Evolutionary conservation across 495 filamentous ascomycete genomes (phyloP).

Genomic region (Pyrenula massariospora): DNA sequence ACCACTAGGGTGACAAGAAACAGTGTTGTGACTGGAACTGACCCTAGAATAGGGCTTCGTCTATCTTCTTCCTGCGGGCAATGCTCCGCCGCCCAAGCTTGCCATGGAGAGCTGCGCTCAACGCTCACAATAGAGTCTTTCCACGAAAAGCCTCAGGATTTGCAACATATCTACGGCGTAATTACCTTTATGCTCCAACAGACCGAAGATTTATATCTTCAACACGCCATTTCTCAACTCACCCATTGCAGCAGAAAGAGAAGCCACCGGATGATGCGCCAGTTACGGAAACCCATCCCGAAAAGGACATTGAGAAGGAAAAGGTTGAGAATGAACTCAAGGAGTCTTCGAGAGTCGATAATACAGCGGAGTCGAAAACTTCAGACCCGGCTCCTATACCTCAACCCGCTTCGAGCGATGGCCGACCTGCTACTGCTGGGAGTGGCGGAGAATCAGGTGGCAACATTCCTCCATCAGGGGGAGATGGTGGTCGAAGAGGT

Average conservation of each 20-base stretch:
- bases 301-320: slow-evolving; percentile 19
- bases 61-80: neutral
- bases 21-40: too few relatives aligned
- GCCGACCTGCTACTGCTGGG: slow-evolving; percentile 27
- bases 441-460: slow-evolving; percentile 34
- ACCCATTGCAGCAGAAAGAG: slow-evolving; percentile 28
- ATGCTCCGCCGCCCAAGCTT: slow-evolving; percentile 14
- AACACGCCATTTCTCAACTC: slow-evolving; percentile 22
- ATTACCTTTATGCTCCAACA: neutral
- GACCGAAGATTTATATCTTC: neutral
- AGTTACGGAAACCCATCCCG: slow-evolving; percentile 19
- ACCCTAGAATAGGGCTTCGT: too few relatives aligned
- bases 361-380: slow-evolving; percentile 23
- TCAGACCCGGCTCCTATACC: slow-evolving; percentile 33
- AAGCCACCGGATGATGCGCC: slow-evolving; percentile 28
- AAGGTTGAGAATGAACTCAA: slow-evolving; percentile 30
- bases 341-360: slow-evolving; percentile 19
- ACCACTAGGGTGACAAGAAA: too few relatives aligned
- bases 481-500: slow-evolving; percentile 43
- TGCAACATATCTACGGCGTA: neutral
- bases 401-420: slow-evolving; percentile 30
- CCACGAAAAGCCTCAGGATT: neutral
- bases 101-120: slow-evolving; percentile 44
- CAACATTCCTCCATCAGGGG: slow-evolving; percentile 24
- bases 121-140: slow-evolving; percentile 7